phyloP scores from a whole-genome alignment of 2,329 filamentous ascomycete genomes.

The Colletotrichum lindemuthianum region DNA sequence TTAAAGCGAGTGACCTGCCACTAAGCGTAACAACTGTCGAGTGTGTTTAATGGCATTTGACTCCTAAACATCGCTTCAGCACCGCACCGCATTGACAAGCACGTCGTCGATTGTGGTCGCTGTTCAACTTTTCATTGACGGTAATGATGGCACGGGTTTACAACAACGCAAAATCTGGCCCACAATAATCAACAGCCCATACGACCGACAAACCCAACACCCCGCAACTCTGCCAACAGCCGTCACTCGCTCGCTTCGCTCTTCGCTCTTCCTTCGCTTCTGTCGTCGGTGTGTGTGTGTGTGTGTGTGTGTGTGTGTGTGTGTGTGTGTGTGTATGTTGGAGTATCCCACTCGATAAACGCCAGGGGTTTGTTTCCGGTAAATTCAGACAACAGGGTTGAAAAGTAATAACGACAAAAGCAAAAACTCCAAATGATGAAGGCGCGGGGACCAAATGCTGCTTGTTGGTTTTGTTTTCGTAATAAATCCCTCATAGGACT shows the following conservation, averaged over 20 bases:
- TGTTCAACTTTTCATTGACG: slow-evolving; percentile 15
- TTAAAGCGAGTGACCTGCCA: not conserved
- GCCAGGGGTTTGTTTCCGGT: slow-evolving; percentile 21
- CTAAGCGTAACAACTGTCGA: too few species aligned
- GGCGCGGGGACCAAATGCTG: slow-evolving; percentile 32
- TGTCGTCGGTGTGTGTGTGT: slow-evolving; percentile 25
- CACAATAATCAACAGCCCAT: slow-evolving; percentile 4
- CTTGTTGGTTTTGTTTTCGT: slow-evolving; percentile 27
- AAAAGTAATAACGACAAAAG: not conserved
- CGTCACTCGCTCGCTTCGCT: not conserved
- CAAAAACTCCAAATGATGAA: slow-evolving; percentile 35
- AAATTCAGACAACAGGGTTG: not conserved
- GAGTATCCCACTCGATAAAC: slow-evolving; percentile 32
- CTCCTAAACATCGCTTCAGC: too few species aligned
- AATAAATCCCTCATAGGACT: slow-evolving; percentile 23
- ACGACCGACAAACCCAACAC: not conserved
- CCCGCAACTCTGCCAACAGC: not conserved
- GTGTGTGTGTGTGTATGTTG: slow-evolving; percentile 23
- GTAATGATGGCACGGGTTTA: slow-evolving; percentile 15
- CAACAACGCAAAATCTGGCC: not conserved
- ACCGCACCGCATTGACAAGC: not conserved
- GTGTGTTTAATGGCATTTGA: too few species aligned
- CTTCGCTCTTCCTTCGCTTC: not conserved
- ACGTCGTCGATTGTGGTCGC: not conserved
- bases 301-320: slow-evolving; percentile 24